phyloP scores from a whole-genome alignment of 1,284 basidiomycete genomes.

The Pseudozyma sp. region DNA sequence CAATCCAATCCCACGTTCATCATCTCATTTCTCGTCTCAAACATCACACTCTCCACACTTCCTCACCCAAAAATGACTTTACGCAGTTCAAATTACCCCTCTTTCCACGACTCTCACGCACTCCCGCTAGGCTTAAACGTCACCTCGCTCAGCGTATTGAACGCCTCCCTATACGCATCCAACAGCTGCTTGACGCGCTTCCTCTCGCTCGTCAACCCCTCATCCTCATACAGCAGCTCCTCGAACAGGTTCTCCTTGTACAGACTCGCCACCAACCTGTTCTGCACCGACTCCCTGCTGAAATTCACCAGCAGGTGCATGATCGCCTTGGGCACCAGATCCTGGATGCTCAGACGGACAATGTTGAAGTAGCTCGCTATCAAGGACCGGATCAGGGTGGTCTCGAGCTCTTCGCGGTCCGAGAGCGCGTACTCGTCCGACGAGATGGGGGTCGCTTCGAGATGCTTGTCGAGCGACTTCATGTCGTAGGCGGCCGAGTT shows the following conservation, averaged over 20 bases:
- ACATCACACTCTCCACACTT: too few species aligned
- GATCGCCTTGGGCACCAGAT: constrained; percentile 86
- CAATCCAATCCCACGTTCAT: too few species aligned
- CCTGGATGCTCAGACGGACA: constrained; percentile 94
- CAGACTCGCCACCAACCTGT: constrained; percentile 87
- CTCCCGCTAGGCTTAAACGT: constrained; percentile 51
- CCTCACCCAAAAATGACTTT: too few species aligned
- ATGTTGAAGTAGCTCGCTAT: constrained; percentile 97
- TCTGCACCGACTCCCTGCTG: constrained; percentile 95
- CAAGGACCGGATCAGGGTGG: constrained; percentile 89
- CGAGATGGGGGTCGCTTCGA: constrained; percentile 74
- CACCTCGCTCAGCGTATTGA: constrained; percentile 71
- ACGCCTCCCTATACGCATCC: constrained; percentile 97
- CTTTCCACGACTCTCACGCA: constrained; percentile 1
- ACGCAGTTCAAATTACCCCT: too few species aligned
- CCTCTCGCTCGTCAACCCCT: constrained; percentile 90
- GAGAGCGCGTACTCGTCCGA: constrained; percentile 74
- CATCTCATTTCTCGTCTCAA: too few species aligned
- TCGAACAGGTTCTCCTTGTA: constrained; percentile 86
- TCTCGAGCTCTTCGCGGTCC: constrained; percentile 93
- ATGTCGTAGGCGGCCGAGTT: constrained; percentile 93
- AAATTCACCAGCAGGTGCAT: constrained; percentile 86
- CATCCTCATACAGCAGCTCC: constrained; percentile 94
- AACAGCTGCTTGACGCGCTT: constrained; percentile 91
- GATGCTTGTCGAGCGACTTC: constrained; percentile 95